Evolutionary conservation across 1,284 basidiomycete genomes (phyloP).

Genomic region (Prillingera fragicola): DNA sequence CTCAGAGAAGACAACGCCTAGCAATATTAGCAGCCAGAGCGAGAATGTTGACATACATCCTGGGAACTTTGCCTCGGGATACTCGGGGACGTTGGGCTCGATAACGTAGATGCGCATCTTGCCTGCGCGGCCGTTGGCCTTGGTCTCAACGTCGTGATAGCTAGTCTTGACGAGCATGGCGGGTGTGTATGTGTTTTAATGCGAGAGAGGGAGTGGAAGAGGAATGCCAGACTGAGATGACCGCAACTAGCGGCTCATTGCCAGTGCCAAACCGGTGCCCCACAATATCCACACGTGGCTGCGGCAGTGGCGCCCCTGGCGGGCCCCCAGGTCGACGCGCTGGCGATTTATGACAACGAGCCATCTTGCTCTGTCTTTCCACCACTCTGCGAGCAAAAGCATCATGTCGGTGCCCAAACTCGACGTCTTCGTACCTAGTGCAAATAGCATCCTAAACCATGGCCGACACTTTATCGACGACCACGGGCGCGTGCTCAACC

Average conservation of each 20-base stretch:
- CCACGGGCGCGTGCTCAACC: constrained; percentile 66
- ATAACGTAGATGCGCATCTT: constrained; percentile 62
- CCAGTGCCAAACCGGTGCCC: no score
- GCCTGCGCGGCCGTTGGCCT: constrained; percentile 56
- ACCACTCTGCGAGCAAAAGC: no score
- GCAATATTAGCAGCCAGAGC: neutral
- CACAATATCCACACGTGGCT: no score
- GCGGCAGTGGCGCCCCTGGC: no score
- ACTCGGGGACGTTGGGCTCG: constrained; percentile 45
- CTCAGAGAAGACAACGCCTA: constrained; percentile 47
- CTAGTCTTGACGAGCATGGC: constrained; percentile 74
- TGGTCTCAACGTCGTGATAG: constrained; percentile 67
- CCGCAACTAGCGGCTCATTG: no score
- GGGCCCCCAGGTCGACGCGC: no score
- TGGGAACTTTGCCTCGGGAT: constrained; percentile 48
- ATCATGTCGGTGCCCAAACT: no score
- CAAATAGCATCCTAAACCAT: constrained; percentile 20
- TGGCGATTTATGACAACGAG: no score
- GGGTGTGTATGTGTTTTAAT: neutral
- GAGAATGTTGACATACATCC: constrained; percentile 30
- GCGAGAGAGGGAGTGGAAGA: no score
- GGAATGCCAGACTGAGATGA: no score
- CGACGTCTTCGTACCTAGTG: constrained; percentile 10
- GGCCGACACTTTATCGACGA: constrained; percentile 72
- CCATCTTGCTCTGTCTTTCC: no score